Evolutionary conservation across 345 rosid species (phyloP), one percentile per base, ranked within the genome.

Genomic region (Corchorus capsularis): DNA sequence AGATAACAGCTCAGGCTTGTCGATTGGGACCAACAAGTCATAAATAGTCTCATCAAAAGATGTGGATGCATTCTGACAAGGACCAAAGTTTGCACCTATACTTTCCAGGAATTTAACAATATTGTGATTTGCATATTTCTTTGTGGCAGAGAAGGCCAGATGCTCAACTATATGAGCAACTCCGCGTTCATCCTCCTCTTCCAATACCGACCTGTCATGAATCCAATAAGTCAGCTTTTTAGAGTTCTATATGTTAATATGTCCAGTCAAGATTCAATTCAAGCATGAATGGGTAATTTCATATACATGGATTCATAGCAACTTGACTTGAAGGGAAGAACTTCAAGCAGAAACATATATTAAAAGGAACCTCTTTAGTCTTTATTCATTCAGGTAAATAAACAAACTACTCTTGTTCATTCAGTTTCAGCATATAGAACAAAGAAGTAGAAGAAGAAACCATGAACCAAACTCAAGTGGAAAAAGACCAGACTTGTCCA

Each of bases 81-180:
- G 92, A 20, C 98, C 98, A 78, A 94, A 94, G 78, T 94, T 95
- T 4, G 98, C 98, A 56, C 98, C 98, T 13, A 92, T 82, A 79
- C 98, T 94, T 83, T 92, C 98, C 19, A 94, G 85, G 82, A 94
- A 94, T 78, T 88, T 94, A 56, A 94, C 89, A 27, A 94, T 92
- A 71, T 89, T 97, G 60, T 94, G 98, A 86, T 94, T 94, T 68
- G 93, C 86, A 60, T 92, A 94, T 47, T 84, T 92, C 47, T 83
- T 82, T 1, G 98, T 94, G 32, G 98, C 95, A 78, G 96, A 92
- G 68, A 94, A 94, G 39, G 98, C 97, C 64, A 94, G 97, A 86
- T 94, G 98, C 86, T 94, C 97, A 46, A 90, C 92, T 49, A 94
- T 94, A 78, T 94, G 98, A 64, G 98, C 98, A 75, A 94, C 98